A percentile compares a stretch with the other conserved stretches of the same genome.
phyloP scores from a whole-genome alignment of 129 eudicot species.

The Daucus carota region DH1_v3.0 NC_030383.2:8349501-8350000 shows the following conservation, averaged over 20 bases:
- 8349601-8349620: not conserved
- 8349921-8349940: not conserved
- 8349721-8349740: constrained; percentile 17
- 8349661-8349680: constrained; percentile 90
- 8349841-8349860: not conserved
- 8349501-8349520: constrained; percentile 87
- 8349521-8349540: constrained; percentile 89
- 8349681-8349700: constrained; percentile 95
- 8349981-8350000: not conserved
- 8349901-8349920: not conserved
- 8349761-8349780: not conserved
- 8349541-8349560: constrained; percentile 30
- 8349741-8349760: not conserved
- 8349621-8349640: constrained; percentile 77
- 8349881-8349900: not conserved
- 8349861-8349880: not conserved
- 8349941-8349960: not conserved
- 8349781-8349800: not conserved
- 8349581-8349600: not conserved
- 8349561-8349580: constrained; percentile 15
- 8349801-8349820: not conserved
- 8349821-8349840: not conserved
- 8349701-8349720: constrained; percentile 97
- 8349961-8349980: not conserved
- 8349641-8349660: constrained; percentile 86